Base-by-base conservation (phyloP, 495 filamentous ascomycete species). In the Aspergillus conjunctus region DNA sequence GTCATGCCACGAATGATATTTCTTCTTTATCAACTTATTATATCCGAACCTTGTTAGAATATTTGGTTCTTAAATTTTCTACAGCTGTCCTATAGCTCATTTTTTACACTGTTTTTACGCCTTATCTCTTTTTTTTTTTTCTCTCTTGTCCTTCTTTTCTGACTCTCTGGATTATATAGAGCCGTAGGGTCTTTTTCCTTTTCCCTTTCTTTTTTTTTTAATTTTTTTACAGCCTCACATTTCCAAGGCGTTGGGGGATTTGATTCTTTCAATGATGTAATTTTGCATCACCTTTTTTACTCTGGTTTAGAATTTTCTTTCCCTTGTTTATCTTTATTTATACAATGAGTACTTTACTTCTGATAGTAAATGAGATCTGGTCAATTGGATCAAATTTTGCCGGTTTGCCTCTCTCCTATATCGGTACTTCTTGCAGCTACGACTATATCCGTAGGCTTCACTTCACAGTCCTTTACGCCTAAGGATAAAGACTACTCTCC, bases 111-210 rank as follows among this genome's bases (percentile, higher is more conserved):
- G n/a, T n/a, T n/a, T n/a, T n/a, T n/a, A n/a, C n/a, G n/a, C n/a
- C n/a, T n/a, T n/a, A n/a, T 51, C 34, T n/a, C 14, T 17, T 39
- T 53, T 55, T 34, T 0, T 37, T 18, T 48, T 39, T 21, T 37
- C 15, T n/a, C 31, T 41, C 57, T 60, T 64, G 62, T 66, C 63
- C 61, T 37, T 66, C 66, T 67, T 68, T 71, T 73, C 66, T 73
- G 17, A 21, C 10, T 21, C 44, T 48, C n/a, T 17, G 4, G 39
- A 43, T 43, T 43, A 43, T 43, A 43, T 43, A 43, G 39, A 43
- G 39, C 33, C 21, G 17, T 48, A 20, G 9, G 14, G 39, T 21
- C 32, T 54, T 50, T 15, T 22, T 54, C 60, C 21, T 48, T 6
- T 52, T 18, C 30, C 66, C 68, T 66, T 64, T 60, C 60, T 56